phyloP scores from a whole-genome alignment of 768 basidiomycete species.

The Mycena vulgaris region DNA sequence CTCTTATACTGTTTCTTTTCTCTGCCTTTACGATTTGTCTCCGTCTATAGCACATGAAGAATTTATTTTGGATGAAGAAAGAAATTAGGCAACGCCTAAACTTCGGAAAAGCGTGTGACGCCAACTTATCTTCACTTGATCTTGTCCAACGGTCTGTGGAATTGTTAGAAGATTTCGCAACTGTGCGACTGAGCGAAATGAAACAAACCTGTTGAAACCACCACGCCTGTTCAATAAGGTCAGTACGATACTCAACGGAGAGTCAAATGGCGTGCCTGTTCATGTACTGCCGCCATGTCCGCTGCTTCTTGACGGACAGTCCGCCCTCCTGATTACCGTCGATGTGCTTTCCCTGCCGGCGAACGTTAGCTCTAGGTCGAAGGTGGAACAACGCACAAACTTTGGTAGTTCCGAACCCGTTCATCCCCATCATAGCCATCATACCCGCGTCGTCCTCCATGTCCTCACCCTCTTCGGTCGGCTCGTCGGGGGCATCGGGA shows the following conservation, averaged over 20 bases:
- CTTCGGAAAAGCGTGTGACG: too few relatives aligned
- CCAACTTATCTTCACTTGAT: slow-evolving; percentile 76
- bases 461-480: slow-evolving; percentile 62
- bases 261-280: slow-evolving; percentile 73
- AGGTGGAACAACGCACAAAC: slow-evolving; percentile 55
- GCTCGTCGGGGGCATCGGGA: slow-evolving; percentile 56
- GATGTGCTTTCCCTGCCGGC: slow-evolving; percentile 79
- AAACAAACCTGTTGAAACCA: slow-evolving; percentile 82
- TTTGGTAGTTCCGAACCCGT: slow-evolving; percentile 92
- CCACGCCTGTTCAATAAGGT: slow-evolving; percentile 69
- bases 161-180: slow-evolving; percentile 34
- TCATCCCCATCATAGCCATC: slow-evolving; percentile 92
- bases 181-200: not conserved
- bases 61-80: slow-evolving; percentile 35
- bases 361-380: slow-evolving; percentile 1
- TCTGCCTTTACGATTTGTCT: slow-evolving; percentile 38
- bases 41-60: slow-evolving; percentile 38
- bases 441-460: slow-evolving; percentile 83
- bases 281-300: slow-evolving; percentile 99
- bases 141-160: slow-evolving; percentile 89
- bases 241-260: not conserved
- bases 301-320: slow-evolving; percentile 80
- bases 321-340: slow-evolving; percentile 86
- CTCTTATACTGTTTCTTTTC: slow-evolving; percentile 29
- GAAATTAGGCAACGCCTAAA: slow-evolving; percentile 20